phyloP scores from a whole-genome alignment of 495 filamentous ascomycete species.

The Penicillium longicatenatum region DNA sequence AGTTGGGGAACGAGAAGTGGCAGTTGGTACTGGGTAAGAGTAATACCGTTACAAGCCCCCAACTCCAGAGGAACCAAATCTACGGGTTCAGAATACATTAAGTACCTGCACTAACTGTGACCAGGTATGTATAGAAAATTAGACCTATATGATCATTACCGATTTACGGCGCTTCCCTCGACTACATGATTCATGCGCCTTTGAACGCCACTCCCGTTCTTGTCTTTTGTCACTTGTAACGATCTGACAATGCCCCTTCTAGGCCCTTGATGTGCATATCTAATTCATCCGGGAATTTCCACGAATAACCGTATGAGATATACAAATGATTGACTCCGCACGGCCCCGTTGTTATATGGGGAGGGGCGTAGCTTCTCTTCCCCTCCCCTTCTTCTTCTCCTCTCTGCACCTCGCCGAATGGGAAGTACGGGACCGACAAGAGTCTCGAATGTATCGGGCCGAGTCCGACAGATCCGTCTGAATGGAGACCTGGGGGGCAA shows the following conservation, averaged over 20 bases:
- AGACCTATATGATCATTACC: neutral
- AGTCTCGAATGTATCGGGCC: conserved; percentile 5
- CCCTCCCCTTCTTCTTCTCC: neutral
- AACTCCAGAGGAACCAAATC: neutral
- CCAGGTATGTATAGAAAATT: neutral
- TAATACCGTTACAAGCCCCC: neutral
- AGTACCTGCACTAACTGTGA: neutral
- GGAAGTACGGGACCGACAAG: neutral
- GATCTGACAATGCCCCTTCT: neutral
- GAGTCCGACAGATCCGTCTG: conserved; percentile 2
- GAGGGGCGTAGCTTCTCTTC: no score
- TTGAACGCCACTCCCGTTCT: conserved; percentile 9
- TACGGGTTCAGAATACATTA: neutral
- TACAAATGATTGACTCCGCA: neutral
- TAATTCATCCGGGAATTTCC: neutral
- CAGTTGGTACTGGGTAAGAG: conserved; percentile 2
- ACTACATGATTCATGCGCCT: conserved; percentile 9
- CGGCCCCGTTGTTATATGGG: neutral
- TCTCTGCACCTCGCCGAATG: neutral
- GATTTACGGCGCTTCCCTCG: conserved; percentile 13
- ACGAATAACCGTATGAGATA: neutral
- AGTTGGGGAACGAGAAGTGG: neutral
- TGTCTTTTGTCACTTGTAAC: neutral
- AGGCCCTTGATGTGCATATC: neutral
- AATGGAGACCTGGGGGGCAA: conserved; percentile 1